Percentiles rank a stretch among this genome's conserved stretches.
phyloP scores from a whole-genome alignment of 148 eudicot species.

The Dysphania ambrosioides region DNA sequence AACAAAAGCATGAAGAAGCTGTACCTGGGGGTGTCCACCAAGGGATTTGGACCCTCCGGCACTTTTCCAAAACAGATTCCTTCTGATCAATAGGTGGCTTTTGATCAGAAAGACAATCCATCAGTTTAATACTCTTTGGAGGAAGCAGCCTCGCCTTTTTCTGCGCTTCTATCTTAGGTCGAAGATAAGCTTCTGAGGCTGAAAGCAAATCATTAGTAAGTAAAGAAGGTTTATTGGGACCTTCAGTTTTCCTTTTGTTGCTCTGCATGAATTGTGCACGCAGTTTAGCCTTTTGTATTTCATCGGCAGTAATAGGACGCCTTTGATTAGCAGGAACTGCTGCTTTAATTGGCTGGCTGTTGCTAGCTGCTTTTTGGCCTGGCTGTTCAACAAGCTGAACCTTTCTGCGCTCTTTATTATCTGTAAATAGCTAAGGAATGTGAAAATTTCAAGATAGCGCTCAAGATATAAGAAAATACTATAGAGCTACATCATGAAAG shows the following conservation, averaged over 20 bases:
- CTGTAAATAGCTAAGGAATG: constrained; percentile 63
- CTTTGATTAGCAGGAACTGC: constrained; percentile 45
- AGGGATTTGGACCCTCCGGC: constrained; percentile 59
- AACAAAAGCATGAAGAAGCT: constrained; percentile 29
- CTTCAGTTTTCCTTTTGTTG: constrained; percentile 45
- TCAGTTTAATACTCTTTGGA: constrained; percentile 33
- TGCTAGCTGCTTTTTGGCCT: constrained; percentile 61
- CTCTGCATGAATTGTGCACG: constrained; percentile 84
- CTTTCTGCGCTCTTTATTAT: constrained; percentile 79
- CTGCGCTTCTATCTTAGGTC: constrained; percentile 56
- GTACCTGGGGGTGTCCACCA: constrained; percentile 94
- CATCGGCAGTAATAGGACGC: constrained; percentile 96
- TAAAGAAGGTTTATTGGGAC: constrained; percentile 38
- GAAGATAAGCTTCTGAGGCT: constrained; percentile 45
- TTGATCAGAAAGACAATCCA: constrained; percentile 31
- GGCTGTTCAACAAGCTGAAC: constrained; percentile 92
- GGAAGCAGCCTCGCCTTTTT: constrained; percentile 45
- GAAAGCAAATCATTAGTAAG: constrained; percentile 42
- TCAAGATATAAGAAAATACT: not conserved
- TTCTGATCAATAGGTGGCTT: constrained; percentile 36
- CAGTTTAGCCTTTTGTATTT: constrained; percentile 90
- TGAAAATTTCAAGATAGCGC: constrained; percentile 4
- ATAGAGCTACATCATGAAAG: not conserved
- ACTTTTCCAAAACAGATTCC: constrained; percentile 55
- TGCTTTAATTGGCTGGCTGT: constrained; percentile 56